phyloP scores from a whole-genome alignment of 257 asterid species.

The Salvia rosmarinus region DNA sequence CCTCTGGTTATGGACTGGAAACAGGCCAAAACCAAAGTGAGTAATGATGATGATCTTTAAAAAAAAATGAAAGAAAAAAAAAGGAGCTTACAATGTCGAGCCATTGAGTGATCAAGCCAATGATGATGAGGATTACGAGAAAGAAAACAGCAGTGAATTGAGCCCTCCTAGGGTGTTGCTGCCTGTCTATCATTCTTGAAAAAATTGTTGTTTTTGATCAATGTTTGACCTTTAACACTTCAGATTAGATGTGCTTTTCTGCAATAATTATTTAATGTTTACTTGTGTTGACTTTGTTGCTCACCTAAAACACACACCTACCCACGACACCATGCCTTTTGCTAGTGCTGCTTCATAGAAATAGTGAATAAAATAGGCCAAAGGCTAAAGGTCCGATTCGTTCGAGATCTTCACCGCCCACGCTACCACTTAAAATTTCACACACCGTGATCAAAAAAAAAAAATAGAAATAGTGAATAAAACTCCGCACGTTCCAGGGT shows the following conservation, averaged over 20 bases:
- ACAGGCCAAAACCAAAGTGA: not conserved
- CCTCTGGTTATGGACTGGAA: conserved; percentile 53
- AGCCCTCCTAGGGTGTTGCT: conserved; percentile 36
- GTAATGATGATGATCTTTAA: not conserved
- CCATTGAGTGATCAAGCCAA: conserved; percentile 53
- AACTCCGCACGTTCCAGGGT: too few species aligned
- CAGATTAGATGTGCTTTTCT: not conserved
- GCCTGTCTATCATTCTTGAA: conserved; percentile 45
- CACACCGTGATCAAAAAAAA: too few species aligned
- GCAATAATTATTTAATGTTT: not conserved
- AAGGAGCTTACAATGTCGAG: conserved; percentile 53
- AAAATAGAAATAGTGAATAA: too few species aligned
- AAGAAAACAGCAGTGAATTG: conserved; percentile 45
- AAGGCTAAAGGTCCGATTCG: too few species aligned
- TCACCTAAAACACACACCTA: conserved; percentile 8
- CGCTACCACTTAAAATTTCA: too few species aligned
- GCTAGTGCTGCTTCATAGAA: too few species aligned
- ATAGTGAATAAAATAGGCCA: too few species aligned
- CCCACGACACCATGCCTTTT: too few species aligned
- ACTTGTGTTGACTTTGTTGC: not conserved
- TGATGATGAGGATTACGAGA: conserved; percentile 42
- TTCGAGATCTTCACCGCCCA: too few species aligned
- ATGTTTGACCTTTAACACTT: not conserved
- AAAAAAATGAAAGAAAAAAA: not conserved
- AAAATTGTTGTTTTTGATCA: conserved; percentile 1